Conservation (phyloP, 2,329 filamentous ascomycete species). For the Pseudogymnoascus destructans region DNA sequence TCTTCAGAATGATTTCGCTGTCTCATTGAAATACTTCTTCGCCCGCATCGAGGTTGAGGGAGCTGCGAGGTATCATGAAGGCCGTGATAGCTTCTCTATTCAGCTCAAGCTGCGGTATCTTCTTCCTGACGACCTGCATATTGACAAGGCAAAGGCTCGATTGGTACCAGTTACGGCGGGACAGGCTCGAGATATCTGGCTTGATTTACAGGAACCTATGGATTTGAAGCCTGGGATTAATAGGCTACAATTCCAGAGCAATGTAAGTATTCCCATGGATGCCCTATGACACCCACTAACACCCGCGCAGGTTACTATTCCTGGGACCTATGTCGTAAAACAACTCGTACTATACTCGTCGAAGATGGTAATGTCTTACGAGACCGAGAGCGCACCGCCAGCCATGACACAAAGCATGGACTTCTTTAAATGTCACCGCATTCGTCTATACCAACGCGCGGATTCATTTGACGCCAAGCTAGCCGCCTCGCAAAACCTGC, state of each 20-base stretch:
- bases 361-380: constrained; percentile 53
- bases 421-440: constrained; percentile 45
- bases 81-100: constrained; percentile 63
- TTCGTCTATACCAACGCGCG: constrained; percentile 61
- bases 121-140: constrained; percentile 53
- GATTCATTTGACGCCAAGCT: constrained; percentile 57
- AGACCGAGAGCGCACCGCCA: constrained; percentile 37
- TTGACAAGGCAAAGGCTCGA: constrained; percentile 52
- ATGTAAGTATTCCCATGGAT: constrained; percentile 26
- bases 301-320: constrained; percentile 41
- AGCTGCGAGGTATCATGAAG: constrained; percentile 53
- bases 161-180: constrained; percentile 43
- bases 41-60: constrained; percentile 53
- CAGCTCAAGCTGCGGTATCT: constrained; percentile 57
- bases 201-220: constrained; percentile 34
- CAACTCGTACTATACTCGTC: constrained; percentile 51
- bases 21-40: constrained; percentile 64
- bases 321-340: constrained; percentile 64
- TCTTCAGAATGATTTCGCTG: constrained; percentile 47
- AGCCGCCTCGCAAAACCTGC: constrained; percentile 53
- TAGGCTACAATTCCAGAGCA: constrained; percentile 33
- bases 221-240: constrained; percentile 35
- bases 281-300: constrained; percentile 14
- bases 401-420: constrained; percentile 10
- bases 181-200: constrained; percentile 52